Evolutionary conservation across 371 early-diverging fungal species (phyloP), one percentile per base, ranked within the genome.

Genomic region (Coemansia sp.): DNA sequence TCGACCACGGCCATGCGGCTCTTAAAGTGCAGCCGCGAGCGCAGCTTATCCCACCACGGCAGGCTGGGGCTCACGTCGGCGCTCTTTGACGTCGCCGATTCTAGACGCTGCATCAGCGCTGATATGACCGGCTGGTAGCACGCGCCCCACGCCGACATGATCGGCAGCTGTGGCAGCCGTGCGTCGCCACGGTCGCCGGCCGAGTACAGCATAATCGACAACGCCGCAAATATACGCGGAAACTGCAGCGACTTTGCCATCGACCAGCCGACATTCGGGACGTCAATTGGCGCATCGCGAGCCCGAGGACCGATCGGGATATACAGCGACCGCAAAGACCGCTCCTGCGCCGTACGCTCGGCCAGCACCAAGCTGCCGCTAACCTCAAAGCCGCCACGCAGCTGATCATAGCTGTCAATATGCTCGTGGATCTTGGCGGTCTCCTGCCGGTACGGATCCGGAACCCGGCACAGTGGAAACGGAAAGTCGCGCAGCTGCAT

Each of bases 41-140:
- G 74, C 58, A 80, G 50, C 64, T 80, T 80, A 58, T 80, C 81
- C 81, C 81, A 80, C 81, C 81, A 80, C 5, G 77, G 77, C 16
- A 80, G 51, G 4, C 67, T 60, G 0, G 81, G 81, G 11, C 81
- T 80, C 46, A 70, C 66, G 16, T 80, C 81, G 36, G 75, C 66
- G 34, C 72, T 75, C 46, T 81, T 66, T 8, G 72, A 70, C 4
- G 80, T 77, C 1, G 65, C 55, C 4, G 72, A 60, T 36, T 80
- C 81, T 16, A 80, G 37, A 16, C 81, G 67, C 60, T 80, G 81
- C 60, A 81, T 76, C 32, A 80, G 55, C n/a, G 79, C 69, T 2
- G 77, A 70, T 32, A 80, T 67, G 11, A 68, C 70, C 0, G 81
- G 80, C 58, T 80, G 81, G 38, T 79, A 68, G 52, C 78, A 66